phyloP scores from a whole-genome alignment of 1,139 yeast genomes.

The Yamadazyma atmosphaerica region DNA sequence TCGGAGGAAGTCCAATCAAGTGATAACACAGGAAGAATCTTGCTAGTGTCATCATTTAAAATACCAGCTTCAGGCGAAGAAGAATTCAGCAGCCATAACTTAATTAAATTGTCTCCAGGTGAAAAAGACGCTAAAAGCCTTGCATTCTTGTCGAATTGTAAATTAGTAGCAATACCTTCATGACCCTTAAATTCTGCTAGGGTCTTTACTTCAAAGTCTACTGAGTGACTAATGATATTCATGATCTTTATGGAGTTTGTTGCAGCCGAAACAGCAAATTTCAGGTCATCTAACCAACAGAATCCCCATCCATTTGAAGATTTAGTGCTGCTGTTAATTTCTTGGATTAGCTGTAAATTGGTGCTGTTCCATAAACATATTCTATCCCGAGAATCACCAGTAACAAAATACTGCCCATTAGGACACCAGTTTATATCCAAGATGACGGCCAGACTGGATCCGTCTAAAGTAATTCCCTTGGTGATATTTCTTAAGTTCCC shows the following conservation, averaged over 20 bases:
- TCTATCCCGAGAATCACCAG: slow-evolving; percentile 32
- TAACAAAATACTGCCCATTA: slow-evolving; percentile 35
- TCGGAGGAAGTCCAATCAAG: slow-evolving; percentile 52
- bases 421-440: slow-evolving; percentile 35
- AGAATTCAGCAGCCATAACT: slow-evolving; percentile 68
- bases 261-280: slow-evolving; percentile 69
- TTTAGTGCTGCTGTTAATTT: slow-evolving; percentile 18
- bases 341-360: slow-evolving; percentile 32
- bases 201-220: slow-evolving; percentile 41
- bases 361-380: slow-evolving; percentile 43
- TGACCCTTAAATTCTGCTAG: slow-evolving; percentile 73
- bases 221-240: slow-evolving; percentile 29
- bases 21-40: slow-evolving; percentile 53
- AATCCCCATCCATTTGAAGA: slow-evolving; percentile 19
- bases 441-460: slow-evolving; percentile 15
- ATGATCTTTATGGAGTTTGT: slow-evolving; percentile 59
- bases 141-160: slow-evolving; percentile 51
- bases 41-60: slow-evolving; percentile 21
- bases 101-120: slow-evolving; percentile 64
- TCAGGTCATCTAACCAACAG: slow-evolving; percentile 72
- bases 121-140: slow-evolving; percentile 70
- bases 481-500: slow-evolving; percentile 64
- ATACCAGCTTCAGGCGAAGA: slow-evolving; percentile 46
- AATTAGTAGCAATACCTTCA: slow-evolving; percentile 55
- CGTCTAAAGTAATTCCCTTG: slow-evolving; percentile 15